Conservation (phyloP, 352 stramenopile species). For the Phytophthora sansomeana region DNA sequence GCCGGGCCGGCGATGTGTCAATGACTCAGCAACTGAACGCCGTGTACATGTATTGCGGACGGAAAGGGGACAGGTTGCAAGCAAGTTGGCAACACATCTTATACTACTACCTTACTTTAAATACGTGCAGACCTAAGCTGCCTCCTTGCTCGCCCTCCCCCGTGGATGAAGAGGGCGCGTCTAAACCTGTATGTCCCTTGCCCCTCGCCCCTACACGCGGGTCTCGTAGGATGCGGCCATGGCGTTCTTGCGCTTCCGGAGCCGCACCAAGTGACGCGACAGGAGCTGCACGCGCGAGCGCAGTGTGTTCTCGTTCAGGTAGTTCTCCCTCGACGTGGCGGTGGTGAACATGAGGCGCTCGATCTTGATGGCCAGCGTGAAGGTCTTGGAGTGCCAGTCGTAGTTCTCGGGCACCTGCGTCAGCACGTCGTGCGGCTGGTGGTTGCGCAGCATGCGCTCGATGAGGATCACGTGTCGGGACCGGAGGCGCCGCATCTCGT, state of each 20-base stretch:
- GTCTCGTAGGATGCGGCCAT: constrained; percentile 36
- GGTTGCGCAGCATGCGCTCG: constrained; percentile 63
- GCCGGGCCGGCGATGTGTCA: constrained; percentile 7
- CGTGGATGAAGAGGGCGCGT: background rate
- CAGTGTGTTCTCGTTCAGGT: constrained; percentile 62
- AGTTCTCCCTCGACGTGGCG: constrained; percentile 60
- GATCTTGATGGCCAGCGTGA: constrained; percentile 66
- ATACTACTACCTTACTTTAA: constrained; percentile 43
- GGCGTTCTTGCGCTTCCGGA: constrained; percentile 68
- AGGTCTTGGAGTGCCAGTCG: constrained; percentile 70
- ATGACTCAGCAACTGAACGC: constrained; percentile 18
- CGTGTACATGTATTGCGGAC: constrained; percentile 20
- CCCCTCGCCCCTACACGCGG: constrained; percentile 23
- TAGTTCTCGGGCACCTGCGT: constrained; percentile 69
- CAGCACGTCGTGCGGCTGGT: constrained; percentile 66
- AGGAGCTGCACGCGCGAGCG: constrained; percentile 60
- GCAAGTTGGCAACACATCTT: constrained; percentile 28
- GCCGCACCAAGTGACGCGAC: constrained; percentile 62
- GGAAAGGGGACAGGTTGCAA: constrained; percentile 11
- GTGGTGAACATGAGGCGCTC: constrained; percentile 71
- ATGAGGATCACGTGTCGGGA: constrained; percentile 56
- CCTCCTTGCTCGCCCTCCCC: constrained; percentile 6
- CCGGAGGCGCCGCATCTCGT: constrained; percentile 49
- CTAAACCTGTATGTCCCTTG: constrained; percentile 24
- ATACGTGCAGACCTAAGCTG: constrained; percentile 37